Evolutionary conservation across 441 rosid species (phyloP), one percentile per base, ranked within the genome.

Genomic region (Kokia cookei): DNA sequence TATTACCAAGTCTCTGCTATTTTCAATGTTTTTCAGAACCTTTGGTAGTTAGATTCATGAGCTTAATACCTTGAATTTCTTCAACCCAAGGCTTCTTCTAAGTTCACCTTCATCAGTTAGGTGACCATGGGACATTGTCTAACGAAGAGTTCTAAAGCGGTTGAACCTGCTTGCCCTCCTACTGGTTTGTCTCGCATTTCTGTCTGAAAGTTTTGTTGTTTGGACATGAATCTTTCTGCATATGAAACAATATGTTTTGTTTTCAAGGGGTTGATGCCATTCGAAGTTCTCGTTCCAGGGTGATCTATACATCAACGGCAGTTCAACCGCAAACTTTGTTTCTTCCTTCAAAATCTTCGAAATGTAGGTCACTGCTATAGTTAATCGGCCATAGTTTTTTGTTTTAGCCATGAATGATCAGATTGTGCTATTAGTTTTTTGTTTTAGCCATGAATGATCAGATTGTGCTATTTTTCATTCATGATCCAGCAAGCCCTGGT

Each of bases 41-140:
- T 26, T 65, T 11, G 69, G 22, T 24, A 6, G 7, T 5, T 11
- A 17, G 5, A 5, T 19, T 17, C 69, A 65, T 42, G 54, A 7
- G 15, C 45, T 53, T 40, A 66, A 47, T 26, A 22, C 40, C 40
- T 57, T 57, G 10, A 32, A 11, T 47, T 47, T 22, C 19, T 13
- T 45, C n/a, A 22, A 15, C 24, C 57, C 7, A 43, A 24, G 32
- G 17, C 13, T 29, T 13, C 5, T 42, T 66, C 71, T 66, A 15
- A 48, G 22, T 48, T 67, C 7, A 14, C 22, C 5, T 45, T 27
- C 58, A 48, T 27, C 58, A 27, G 10, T 65, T 42, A 17, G 32
- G 29, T 59, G 35, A 35, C 35, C 22, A 76, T 82, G 84, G 86
- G 80, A 26, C 53, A 63, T 66, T 76, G 75, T 64, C 59, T 61